Base-by-base conservation (phyloP, 306 rosid genomes). In the Malus sieversii region DNA sequence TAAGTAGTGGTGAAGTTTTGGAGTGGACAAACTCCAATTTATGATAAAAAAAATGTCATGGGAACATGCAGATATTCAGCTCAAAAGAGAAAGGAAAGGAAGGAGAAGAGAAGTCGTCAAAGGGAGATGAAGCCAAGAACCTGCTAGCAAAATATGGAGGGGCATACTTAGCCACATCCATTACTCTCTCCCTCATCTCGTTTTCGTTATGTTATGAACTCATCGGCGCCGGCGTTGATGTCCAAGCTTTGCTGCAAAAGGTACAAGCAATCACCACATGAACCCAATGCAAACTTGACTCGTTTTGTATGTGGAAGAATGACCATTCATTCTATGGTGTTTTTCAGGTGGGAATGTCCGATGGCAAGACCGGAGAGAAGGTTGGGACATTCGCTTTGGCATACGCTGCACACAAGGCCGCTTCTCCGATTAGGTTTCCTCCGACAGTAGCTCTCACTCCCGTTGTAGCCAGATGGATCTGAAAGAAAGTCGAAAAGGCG, bases 401-500 rank as follows among this genome's bases (percentile, higher is more conserved):
- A 44, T 95, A 95, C 79, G 98, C 98, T 45, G 97, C 97, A 4
- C 98, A 95, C 72, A 92, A 92, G 81, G 97, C 97, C 44, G 97
- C 98, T 66, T 95, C 98, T 58, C 98, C 97, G 1, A 92, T 95
- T 72, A 90, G 97, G 86, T 95, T 90, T 82, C 98, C 98, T 77
- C 97, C 97, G 4, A 95, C 97, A 0, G 98, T 92, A 1, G 97
- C 98, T 77, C 96, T 92, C 66, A 95, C 98, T 77, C 93, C 98
- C 40, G 75, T 95, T 29, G 96, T 92, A 40, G 98, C 98, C 15
- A 64, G 87, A 68, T 95, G 98, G 97, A 92, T 92, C 27, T 97
- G 96, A 60, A 92, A 88, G 88, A 92, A 86, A 64, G 91, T 77
- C 20, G 91, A 88, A 2, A 84, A 88, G 75, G 86, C 79, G 68